A percentile compares a stretch with the other conserved stretches of the same genome.
Conservation (phyloP, 345 rosid species). For the Gossypium herbaceum region DNA sequence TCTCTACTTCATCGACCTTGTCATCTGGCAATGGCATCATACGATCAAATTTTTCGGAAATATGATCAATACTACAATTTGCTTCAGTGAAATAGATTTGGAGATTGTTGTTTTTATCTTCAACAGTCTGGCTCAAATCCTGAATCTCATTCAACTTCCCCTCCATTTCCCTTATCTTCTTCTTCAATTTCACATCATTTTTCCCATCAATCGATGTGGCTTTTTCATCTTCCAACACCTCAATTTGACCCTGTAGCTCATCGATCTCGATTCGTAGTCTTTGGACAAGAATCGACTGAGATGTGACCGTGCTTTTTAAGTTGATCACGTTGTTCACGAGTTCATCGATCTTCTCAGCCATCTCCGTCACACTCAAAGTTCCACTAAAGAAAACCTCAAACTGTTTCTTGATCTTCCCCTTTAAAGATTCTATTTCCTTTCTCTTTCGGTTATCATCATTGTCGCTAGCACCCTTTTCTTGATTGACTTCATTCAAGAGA, state of each 20-base stretch:
- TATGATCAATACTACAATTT: conserved; percentile 40
- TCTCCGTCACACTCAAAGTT: conserved; percentile 49
- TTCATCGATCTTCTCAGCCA: conserved; percentile 88
- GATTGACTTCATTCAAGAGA: conserved; percentile 27
- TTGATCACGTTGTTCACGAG: conserved; percentile 70
- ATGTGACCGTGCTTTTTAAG: conserved; percentile 70
- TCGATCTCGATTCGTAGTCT: conserved; percentile 63
- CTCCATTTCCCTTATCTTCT: conserved; percentile 66
- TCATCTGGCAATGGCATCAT: conserved; percentile 36
- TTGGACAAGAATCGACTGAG: conserved; percentile 61
- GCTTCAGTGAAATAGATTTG: conserved; percentile 54
- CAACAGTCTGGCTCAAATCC: conserved; percentile 44
- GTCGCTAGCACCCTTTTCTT: conserved; percentile 23
- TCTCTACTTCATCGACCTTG: conserved; percentile 23
- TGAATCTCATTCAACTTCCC: conserved; percentile 49
- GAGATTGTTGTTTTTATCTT: conserved; percentile 50
- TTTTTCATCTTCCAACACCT: conserved; percentile 55
- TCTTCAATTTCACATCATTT: conserved; percentile 27
- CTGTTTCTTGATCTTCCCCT: conserved; percentile 59
- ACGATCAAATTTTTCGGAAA: conserved; percentile 37
- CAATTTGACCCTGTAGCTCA: conserved; percentile 67
- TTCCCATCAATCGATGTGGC: conserved; percentile 35
- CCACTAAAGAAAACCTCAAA: conserved; percentile 40
- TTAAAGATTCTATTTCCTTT: conserved; percentile 40
- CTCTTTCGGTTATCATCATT: conserved; percentile 20